A percentile compares a stretch with the other conserved stretches of the same genome.
Evolutionary conservation across 169 alveolate genomes (phyloP).

Genomic region (Babesia ovata): DNA sequence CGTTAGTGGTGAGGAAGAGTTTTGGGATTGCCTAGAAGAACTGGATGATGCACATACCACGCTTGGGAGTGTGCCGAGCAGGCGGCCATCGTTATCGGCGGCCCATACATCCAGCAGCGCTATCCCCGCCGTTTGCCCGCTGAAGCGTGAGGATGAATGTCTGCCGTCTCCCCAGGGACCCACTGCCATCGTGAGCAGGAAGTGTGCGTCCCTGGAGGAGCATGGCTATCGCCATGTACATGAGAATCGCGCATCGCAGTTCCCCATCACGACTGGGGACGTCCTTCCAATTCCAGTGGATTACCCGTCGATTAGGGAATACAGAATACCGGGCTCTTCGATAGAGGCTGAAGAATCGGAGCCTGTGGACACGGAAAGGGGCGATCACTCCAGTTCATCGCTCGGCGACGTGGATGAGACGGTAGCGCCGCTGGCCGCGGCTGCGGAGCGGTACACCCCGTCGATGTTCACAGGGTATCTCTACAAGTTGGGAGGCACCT

Average conservation of each 20-base stretch:
- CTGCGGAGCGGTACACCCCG: slow-evolving; percentile 17
- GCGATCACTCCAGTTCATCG: too few relatives aligned
- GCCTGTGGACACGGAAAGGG: too few relatives aligned
- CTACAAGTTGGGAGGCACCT: slow-evolving; percentile 64
- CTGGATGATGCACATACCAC: neutral
- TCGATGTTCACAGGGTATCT: slow-evolving; percentile 63
- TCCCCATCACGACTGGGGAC: neutral
- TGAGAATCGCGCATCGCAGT: too few relatives aligned
- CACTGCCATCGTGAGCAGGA: neutral
- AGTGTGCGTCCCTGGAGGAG: neutral
- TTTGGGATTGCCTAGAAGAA: slow-evolving; percentile 16
- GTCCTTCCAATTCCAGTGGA: neutral
- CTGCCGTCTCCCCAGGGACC: neutral
- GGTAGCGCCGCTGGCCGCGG: neutral
- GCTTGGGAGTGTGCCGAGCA: neutral
- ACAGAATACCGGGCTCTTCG: too few relatives aligned
- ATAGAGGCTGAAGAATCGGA: too few relatives aligned
- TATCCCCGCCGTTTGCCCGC: neutral
- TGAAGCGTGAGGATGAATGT: neutral
- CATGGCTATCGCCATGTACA: too few relatives aligned
- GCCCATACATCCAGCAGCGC: neutral
- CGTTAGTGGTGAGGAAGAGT: slow-evolving; percentile 1
- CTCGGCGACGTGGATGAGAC: slow-evolving; percentile 2
- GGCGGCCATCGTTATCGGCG: neutral
- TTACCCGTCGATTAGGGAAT: too few relatives aligned